Percentiles rank a stretch among this genome's conserved stretches.
These are phyloP conservation scores for Coemansia sp. DNA, from an alignment of 192 early-diverging fungal genomes.

Conservation along the genomic window DNA sequence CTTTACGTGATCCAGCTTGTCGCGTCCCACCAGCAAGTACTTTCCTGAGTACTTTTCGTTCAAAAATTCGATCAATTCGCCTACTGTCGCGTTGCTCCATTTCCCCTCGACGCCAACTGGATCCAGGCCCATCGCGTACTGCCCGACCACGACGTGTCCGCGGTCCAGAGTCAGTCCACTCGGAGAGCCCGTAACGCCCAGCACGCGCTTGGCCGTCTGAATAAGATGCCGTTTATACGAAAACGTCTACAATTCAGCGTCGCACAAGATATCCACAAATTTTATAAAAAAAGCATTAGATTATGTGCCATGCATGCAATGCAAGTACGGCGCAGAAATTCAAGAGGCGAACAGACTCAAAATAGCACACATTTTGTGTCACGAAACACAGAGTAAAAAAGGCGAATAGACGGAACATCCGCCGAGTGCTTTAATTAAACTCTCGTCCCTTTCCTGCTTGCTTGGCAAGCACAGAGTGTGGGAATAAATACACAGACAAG, in stretches of 20 bases:
- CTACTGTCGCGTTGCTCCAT: constrained; percentile 65
- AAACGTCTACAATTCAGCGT: constrained; percentile 70
- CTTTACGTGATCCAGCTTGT: constrained; percentile 96
- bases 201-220: constrained; percentile 82
- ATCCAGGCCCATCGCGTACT: constrained; percentile 96
- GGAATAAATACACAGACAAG: constrained; percentile 2
- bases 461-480: background rate
- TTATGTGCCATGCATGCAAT: background rate
- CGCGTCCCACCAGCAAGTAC: constrained; percentile 89
- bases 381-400: background rate
- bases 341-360: background rate
- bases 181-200: constrained; percentile 85
- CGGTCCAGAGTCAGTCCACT: constrained; percentile 79
- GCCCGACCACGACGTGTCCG: constrained; percentile 79
- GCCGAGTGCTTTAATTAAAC: constrained; percentile 27
- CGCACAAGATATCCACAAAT: background rate
- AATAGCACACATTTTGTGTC: background rate
- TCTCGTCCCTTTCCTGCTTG: background rate
- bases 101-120: constrained; percentile 70
- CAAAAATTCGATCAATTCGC: constrained; percentile 75
- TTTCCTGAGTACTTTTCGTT: constrained; percentile 89
- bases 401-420: background rate
- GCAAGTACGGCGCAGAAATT: background rate
- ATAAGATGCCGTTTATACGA: constrained; percentile 91
- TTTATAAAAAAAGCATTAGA: background rate